Percentiles rank a stretch among this genome's conserved stretches.
Conservation (phyloP, 148 eudicot species). For the Silene uniflora region DNA sequence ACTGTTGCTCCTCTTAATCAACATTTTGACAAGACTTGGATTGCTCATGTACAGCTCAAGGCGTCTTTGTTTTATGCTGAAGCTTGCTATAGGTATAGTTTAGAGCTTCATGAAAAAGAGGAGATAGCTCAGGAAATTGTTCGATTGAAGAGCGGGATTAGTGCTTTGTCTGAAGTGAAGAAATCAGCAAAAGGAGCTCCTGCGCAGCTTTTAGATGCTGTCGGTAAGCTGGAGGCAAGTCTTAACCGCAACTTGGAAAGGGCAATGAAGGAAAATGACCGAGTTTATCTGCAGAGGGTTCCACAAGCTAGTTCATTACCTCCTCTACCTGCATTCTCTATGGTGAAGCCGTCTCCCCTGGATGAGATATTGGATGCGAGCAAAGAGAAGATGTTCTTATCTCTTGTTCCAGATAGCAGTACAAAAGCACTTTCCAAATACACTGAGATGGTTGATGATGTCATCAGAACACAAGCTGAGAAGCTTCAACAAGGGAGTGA, state of each 20-base stretch:
- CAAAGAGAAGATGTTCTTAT: conserved; percentile 83
- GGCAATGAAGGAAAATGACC: conserved; percentile 93
- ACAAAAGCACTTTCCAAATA: conserved; percentile 91
- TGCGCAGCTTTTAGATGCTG: conserved; percentile 82
- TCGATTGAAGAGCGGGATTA: conserved; percentile 69
- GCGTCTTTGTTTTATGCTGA: conserved; percentile 87
- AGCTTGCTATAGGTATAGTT: conserved; percentile 88
- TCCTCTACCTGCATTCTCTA: conserved; percentile 71
- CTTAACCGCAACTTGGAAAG: conserved; percentile 75
- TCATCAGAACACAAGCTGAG: conserved; percentile 96
- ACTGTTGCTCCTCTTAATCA: conserved; percentile 72
- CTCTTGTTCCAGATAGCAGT: conserved; percentile 92
- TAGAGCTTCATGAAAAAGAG: conserved; percentile 96
- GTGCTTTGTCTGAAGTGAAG: conserved; percentile 64
- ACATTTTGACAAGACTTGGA: conserved; percentile 88
- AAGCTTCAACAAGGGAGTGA: conserved; percentile 97
- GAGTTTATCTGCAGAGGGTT: conserved; percentile 95
- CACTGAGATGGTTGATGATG: conserved; percentile 93
- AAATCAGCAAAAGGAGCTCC: conserved; percentile 75
- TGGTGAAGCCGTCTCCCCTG: conserved; percentile 84
- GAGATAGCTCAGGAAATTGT: conserved; percentile 97
- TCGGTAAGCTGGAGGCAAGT: conserved; percentile 66
- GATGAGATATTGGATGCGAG: conserved; percentile 84
- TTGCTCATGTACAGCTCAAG: conserved; percentile 88
- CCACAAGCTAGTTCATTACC: conserved; percentile 69